Evolutionary conservation across 2,329 filamentous ascomycete genomes (phyloP).

Genomic region (Fusarium multiceps): DNA sequence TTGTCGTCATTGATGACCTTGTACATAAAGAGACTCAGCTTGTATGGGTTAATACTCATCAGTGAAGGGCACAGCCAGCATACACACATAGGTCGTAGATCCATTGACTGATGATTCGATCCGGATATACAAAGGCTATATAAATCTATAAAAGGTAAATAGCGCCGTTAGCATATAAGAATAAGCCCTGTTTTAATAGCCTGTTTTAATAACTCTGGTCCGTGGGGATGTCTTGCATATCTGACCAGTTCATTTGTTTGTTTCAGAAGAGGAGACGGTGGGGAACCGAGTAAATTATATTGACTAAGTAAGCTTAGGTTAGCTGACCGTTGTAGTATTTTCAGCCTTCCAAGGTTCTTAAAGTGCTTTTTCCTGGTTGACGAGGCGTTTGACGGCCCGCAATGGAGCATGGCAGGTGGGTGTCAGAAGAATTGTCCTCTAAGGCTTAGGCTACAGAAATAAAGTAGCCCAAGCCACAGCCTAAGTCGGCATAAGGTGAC

Average conservation of each 20-base stretch:
- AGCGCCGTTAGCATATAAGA: not conserved
- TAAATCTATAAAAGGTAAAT: not conserved
- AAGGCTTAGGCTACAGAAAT: too few relatives aligned
- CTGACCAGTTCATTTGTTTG: not conserved
- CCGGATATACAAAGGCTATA: not conserved
- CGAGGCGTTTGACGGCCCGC: not conserved
- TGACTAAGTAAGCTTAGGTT: not conserved
- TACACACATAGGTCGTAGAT: too few relatives aligned
- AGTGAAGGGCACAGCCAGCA: too few relatives aligned
- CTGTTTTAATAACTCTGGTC: not conserved
- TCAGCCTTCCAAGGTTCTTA: not conserved
- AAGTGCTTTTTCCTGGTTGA: not conserved
- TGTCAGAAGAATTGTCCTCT: too few relatives aligned
- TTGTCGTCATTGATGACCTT: slow-evolving; percentile 8
- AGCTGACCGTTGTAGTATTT: not conserved
- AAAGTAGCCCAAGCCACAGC: too few relatives aligned
- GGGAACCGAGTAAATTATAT: not conserved
- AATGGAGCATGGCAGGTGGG: not conserved
- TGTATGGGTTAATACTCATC: too few relatives aligned
- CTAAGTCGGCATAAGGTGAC: too few relatives aligned
- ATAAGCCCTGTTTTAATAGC: not conserved
- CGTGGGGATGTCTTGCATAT: slow-evolving; percentile 1
- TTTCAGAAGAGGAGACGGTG: not conserved
- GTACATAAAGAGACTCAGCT: too few relatives aligned
- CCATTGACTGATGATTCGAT: not conserved